Evolutionary conservation across 1,284 basidiomycete species (phyloP), one percentile per base, ranked within the genome.

Genomic region (Cryptococcus sp.): DNA sequence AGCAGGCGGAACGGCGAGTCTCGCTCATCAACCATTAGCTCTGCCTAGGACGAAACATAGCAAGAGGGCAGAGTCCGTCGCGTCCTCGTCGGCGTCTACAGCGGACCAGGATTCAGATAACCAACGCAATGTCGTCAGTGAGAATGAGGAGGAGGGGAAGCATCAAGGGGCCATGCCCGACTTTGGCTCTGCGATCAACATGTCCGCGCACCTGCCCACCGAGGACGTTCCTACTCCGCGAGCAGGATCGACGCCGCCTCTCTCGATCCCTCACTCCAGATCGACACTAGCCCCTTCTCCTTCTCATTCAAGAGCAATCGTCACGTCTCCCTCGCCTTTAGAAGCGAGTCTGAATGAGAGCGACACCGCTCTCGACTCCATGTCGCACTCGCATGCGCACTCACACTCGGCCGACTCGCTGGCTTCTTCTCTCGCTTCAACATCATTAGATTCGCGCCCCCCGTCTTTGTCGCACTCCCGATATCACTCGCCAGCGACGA

Each of bases 171-270:
- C 30, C 30, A 45, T n/a, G n/a, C 27, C 51, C 23, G 5, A 17
- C 15, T 41, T 41, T 23, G 20, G 38, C 23, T n/a, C 20, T 41
- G 19, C 15, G 39, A 17, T 43, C 40, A 19, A 20, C 45, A 16
- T n/a, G 30, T 35, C 30, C 30, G 30, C 17, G 3, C 17, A 17
- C 40, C 40, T 45, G n/a, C n/a, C 42, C n/a, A 25, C 25, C 38
- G 57, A 59, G n/a, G 58, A 54, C 16, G 50, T 52, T 6, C 42
- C 46, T 15, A 58, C 57, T 23, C 57, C 57, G 16, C 52, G 22
- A 58, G 52, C 57, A 15, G 16, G 19, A 23, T 27, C 47, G 35
- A 38, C 45, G 3, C 35, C 27, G 3, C 35, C 45, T 23, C 8
- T 52, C n/a, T 46, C 23, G 22, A 30, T 23, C 16, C 30, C 27